Evolutionary conservation across 352 stramenopile species (phyloP).

Genomic region (Globisporangium sylvaticum): DNA sequence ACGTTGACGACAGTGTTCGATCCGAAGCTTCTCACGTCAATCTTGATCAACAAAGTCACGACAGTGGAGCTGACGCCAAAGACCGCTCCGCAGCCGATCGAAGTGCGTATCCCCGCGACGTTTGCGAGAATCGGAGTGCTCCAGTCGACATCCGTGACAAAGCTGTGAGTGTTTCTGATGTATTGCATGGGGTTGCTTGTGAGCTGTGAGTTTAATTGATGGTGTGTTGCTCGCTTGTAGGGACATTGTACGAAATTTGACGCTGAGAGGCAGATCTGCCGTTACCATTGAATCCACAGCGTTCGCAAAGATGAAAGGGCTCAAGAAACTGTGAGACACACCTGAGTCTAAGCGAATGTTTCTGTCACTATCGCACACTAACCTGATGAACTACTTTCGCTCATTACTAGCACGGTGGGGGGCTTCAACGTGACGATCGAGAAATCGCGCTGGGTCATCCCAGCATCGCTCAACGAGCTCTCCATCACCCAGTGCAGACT

Average conservation of each 20-base stretch:
- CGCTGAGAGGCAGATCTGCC: neutral
- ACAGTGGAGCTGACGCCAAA: neutral
- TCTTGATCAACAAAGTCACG: neutral
- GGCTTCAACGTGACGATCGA: slow-evolving; percentile 6
- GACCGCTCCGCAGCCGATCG: neutral
- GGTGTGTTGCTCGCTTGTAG: neutral
- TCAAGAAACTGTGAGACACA: slow-evolving; percentile 7
- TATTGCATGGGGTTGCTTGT: neutral
- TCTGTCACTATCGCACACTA: neutral
- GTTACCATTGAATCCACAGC: neutral
- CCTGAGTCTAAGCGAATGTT: neutral
- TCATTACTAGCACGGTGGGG: neutral
- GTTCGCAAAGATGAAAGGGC: slow-evolving; percentile 1
- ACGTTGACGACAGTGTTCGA: neutral
- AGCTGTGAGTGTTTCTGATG: neutral
- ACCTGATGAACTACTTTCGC: neutral
- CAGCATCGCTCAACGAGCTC: slow-evolving; percentile 1
- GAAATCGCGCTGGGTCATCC: slow-evolving; percentile 3
- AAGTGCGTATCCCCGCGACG: neutral
- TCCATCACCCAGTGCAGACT: neutral
- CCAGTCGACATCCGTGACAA: neutral
- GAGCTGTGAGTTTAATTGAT: neutral
- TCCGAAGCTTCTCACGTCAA: slow-evolving; percentile 3
- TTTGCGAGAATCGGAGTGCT: slow-evolving; percentile 2
- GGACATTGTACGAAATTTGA: neutral